phyloP scores from a whole-genome alignment of 2,329 filamentous ascomycete species.

The Fusarium sp. region DNA sequence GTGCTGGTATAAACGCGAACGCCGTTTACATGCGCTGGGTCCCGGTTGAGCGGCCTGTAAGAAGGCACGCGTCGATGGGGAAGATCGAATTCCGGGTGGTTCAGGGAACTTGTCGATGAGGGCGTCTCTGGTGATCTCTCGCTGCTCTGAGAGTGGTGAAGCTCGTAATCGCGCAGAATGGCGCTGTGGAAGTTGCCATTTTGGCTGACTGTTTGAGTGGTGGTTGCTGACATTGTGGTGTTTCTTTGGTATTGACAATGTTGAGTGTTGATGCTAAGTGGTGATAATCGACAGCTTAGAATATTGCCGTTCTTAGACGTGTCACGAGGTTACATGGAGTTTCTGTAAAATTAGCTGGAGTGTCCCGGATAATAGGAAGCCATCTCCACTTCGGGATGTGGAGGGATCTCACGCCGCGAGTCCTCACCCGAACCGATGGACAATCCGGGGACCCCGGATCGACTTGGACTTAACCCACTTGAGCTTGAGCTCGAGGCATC shows the following conservation, averaged over 20 bases:
- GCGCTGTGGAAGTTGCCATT: conserved; percentile 24
- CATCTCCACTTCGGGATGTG: conserved; percentile 40
- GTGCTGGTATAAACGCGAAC: conserved; percentile 25
- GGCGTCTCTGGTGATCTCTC: neutral
- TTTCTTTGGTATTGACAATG: too few relatives aligned
- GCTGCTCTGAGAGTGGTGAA: conserved; percentile 21
- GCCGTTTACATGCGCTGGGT: conserved; percentile 4
- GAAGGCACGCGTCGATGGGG: conserved; percentile 29
- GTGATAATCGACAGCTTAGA: neutral
- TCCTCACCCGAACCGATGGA: conserved; percentile 24
- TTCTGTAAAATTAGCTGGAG: neutral
- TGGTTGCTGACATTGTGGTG: conserved; percentile 28
- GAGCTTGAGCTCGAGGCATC: neutral
- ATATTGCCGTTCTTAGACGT: neutral
- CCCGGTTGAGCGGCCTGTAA: conserved; percentile 22
- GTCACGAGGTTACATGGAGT: neutral
- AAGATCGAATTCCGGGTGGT: conserved; percentile 20
- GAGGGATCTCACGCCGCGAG: neutral
- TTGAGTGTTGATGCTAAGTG: neutral
- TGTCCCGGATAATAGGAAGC: neutral
- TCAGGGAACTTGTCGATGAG: neutral
- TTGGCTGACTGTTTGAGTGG: conserved; percentile 3
- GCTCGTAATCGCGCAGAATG: conserved; percentile 31
- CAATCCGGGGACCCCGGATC: conserved; percentile 21
- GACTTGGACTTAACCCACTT: neutral